Evolutionary conservation across 495 filamentous ascomycete genomes (phyloP).

Genomic region (Acidomyces sp.): DNA sequence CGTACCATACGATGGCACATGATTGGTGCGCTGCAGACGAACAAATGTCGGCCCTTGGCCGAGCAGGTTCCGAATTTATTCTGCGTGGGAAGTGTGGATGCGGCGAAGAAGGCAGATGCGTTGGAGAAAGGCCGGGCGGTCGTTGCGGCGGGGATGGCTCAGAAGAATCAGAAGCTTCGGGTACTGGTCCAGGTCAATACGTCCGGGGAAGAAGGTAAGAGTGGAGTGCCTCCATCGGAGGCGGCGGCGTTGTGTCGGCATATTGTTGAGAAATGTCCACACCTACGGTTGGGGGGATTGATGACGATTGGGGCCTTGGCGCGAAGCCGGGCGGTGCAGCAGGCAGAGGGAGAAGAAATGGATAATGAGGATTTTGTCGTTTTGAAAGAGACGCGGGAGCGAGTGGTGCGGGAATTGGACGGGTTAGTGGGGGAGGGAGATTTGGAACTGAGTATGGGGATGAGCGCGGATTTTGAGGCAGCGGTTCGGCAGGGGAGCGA

Average conservation of each 20-base stretch:
- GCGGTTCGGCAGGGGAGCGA: slow-evolving; percentile 72
- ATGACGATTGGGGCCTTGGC: slow-evolving; percentile 98
- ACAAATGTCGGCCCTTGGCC: slow-evolving; percentile 81
- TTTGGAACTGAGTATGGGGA: slow-evolving; percentile 62
- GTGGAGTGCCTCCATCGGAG: slow-evolving; percentile 53
- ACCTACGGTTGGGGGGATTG: slow-evolving; percentile 61
- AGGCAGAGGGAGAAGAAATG: slow-evolving; percentile 47
- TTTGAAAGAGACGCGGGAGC: slow-evolving; percentile 57
- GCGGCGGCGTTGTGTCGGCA: slow-evolving; percentile 50
- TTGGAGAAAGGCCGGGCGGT: slow-evolving; percentile 57
- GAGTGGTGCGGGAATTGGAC: slow-evolving; percentile 39
- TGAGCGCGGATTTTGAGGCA: slow-evolving; percentile 91
- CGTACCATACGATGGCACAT: slow-evolving; percentile 82
- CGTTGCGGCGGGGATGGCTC: slow-evolving; percentile 20
- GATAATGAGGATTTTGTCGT: slow-evolving; percentile 83
- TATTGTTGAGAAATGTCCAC: slow-evolving; percentile 55
- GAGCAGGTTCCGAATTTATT: slow-evolving; percentile 77
- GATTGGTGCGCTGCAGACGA: slow-evolving; percentile 80
- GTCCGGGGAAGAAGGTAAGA: slow-evolving; percentile 74
- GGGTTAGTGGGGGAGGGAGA: slow-evolving; percentile 32
- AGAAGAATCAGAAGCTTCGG: slow-evolving; percentile 37
- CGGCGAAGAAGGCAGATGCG: slow-evolving; percentile 67
- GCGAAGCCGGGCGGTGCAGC: slow-evolving; percentile 49
- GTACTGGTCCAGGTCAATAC: slow-evolving; percentile 93
- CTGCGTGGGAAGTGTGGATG: slow-evolving; percentile 83